Conservation (phyloP, 1,139 yeast species). For the Kluyveromyces marxianus region DNA sequence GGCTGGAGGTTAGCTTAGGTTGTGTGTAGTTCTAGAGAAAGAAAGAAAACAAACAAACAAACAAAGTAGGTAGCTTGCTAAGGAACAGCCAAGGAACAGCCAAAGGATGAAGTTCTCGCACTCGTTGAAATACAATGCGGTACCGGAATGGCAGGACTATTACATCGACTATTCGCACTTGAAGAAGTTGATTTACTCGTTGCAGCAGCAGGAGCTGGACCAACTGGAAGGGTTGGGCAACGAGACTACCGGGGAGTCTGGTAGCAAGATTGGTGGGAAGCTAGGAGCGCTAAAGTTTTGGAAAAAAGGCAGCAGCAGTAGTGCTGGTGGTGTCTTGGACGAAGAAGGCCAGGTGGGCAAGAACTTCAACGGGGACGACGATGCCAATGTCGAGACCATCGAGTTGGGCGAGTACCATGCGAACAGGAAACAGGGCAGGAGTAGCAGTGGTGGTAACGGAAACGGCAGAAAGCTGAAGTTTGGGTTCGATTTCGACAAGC, state of each 20-base stretch:
- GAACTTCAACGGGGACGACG: constrained; percentile 7
- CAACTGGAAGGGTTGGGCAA: background rate
- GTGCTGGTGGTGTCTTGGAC: background rate
- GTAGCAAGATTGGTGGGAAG: constrained; percentile 8
- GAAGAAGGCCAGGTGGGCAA: background rate
- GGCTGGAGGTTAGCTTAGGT: too few relatives aligned
- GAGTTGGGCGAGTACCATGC: constrained; percentile 23
- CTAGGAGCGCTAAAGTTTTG: constrained; percentile 6
- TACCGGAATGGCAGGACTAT: constrained; percentile 70
- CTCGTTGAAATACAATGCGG: constrained; percentile 65
- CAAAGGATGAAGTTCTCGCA: constrained; percentile 59
- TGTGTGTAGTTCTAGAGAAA: too few relatives aligned
- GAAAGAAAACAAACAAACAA: too few relatives aligned
- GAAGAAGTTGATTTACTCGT: constrained; percentile 56
- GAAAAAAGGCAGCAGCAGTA: constrained; percentile 3
- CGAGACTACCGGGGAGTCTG: background rate
- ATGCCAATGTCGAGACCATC: constrained; percentile 14
- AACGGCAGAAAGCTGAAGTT: background rate
- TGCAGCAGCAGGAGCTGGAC: constrained; percentile 38
- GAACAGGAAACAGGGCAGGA: constrained; percentile 3
- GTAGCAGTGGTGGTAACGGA: background rate
- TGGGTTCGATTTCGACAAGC: constrained; percentile 11
- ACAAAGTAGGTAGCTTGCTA: too few relatives aligned
- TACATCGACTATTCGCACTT: constrained; percentile 59
- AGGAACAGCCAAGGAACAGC: too few relatives aligned